These are phyloP conservation scores for Dictyostelium brefeldianum DNA, from an alignment of 78 protist species.

Conservation along the genomic window DNA sequence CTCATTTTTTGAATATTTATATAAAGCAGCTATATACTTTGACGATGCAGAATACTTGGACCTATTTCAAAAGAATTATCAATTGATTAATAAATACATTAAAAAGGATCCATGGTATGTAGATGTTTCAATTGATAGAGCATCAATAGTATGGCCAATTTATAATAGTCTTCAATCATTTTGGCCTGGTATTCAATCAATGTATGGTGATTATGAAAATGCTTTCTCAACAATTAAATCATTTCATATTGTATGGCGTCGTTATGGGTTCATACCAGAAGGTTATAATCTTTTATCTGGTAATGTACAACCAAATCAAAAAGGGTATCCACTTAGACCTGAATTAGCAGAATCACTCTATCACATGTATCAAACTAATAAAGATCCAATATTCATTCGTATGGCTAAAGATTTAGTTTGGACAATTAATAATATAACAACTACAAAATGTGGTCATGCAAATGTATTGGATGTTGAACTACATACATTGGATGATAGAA, in stretches of 20 bases:
- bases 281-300: conserved; percentile 46
- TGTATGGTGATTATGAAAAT: conserved; percentile 44
- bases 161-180: conserved; percentile 82
- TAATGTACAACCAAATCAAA: conserved; percentile 32
- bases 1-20: conserved; percentile 93
- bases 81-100: conserved; percentile 4
- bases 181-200: conserved; percentile 92
- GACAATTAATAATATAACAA: conserved; percentile 19
- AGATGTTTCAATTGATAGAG: conserved; percentile 88
- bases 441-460: conserved; percentile 88
- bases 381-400: conserved; percentile 38
- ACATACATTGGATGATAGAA: conserved; percentile 75
- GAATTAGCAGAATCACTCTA: conserved; percentile 92
- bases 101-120: conserved; percentile 78
- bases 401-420: conserved; percentile 67
- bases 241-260: conserved; percentile 81
- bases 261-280: conserved; percentile 91
- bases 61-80: conserved; percentile 38
- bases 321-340: conserved; percentile 93
- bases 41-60: conserved; percentile 77
- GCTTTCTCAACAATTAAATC: conserved; percentile 37
- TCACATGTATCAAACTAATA: conserved; percentile 79
- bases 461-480: conserved; percentile 76
- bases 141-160: conserved; percentile 56
- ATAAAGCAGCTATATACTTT: conserved; percentile 84